A percentile compares a stretch with the other conserved stretches of the same genome.
phyloP scores from a whole-genome alignment of 2,329 filamentous ascomycete genomes.

The Colletotrichum falcatum region DNA sequence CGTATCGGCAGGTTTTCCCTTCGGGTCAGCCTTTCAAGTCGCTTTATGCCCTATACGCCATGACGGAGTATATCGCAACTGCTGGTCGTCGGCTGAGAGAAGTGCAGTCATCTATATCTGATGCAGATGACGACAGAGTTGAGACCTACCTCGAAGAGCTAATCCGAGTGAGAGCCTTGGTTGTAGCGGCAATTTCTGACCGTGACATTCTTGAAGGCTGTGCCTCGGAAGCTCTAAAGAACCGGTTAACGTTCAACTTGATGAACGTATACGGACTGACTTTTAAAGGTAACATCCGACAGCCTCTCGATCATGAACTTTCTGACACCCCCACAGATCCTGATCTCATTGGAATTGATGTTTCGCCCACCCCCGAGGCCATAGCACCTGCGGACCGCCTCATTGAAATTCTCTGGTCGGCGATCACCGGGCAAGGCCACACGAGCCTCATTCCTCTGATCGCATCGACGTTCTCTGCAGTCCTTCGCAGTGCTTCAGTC shows the following conservation, averaged over 20 bases:
- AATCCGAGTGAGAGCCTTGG: constrained; percentile 62
- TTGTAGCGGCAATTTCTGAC: constrained; percentile 61
- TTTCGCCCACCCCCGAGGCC: constrained; percentile 43
- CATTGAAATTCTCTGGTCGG: constrained; percentile 46
- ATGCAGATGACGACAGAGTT: constrained; percentile 42
- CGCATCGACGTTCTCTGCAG: constrained; percentile 52
- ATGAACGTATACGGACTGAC: constrained; percentile 68
- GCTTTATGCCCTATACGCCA: constrained; percentile 77
- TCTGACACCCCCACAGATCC: constrained; percentile 46
- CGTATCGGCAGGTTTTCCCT: constrained; percentile 74
- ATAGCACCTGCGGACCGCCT: constrained; percentile 45
- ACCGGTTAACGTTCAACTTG: constrained; percentile 64
- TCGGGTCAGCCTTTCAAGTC: constrained; percentile 77
- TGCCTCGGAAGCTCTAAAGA: constrained; percentile 56
- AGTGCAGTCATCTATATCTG: background rate
- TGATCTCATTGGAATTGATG: background rate
- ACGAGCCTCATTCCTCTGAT: constrained; percentile 42
- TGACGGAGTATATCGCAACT: constrained; percentile 70
- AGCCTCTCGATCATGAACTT: no score
- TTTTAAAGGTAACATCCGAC: constrained; percentile 60
- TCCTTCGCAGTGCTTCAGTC: constrained; percentile 55
- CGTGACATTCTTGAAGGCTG: constrained; percentile 26
- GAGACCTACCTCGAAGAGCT: constrained; percentile 51
- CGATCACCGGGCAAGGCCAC: constrained; percentile 26
- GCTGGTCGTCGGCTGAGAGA: constrained; percentile 50